These are phyloP conservation scores for Bassia scoparia DNA, from an alignment of 148 eudicot species.

Conservation along the genomic window DNA sequence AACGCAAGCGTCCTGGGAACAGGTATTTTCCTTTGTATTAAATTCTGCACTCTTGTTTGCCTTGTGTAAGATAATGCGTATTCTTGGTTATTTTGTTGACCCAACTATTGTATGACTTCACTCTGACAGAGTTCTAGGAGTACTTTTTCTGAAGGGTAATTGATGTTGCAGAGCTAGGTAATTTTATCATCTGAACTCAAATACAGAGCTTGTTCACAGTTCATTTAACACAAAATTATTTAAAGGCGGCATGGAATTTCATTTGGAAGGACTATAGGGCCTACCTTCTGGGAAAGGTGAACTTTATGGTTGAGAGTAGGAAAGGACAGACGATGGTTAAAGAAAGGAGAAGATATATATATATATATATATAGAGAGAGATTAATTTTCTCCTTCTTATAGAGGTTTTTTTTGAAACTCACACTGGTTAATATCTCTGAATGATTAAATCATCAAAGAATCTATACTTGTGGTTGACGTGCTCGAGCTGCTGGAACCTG, in stretches of 20 bases:
- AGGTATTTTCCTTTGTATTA: slow-evolving; percentile 36
- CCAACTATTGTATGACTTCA: slow-evolving; percentile 20
- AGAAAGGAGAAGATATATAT: not conserved
- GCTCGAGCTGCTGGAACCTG: not conserved
- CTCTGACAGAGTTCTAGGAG: slow-evolving; percentile 22
- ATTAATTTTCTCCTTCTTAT: not conserved
- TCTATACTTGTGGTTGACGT: slow-evolving; percentile 2
- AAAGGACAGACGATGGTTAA: not conserved
- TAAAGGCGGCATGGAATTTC: not conserved
- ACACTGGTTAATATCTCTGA: not conserved
- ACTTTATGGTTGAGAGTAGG: slow-evolving; percentile 9
- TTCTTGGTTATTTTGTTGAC: slow-evolving; percentile 15
- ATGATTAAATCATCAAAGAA: not conserved
- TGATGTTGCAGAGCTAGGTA: slow-evolving; percentile 29
- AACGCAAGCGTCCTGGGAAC: slow-evolving; percentile 54
- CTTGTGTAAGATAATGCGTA: not conserved
- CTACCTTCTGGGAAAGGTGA: not conserved
- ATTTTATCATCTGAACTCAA: slow-evolving; percentile 13
- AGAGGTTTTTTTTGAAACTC: not conserved
- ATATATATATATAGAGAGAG: not conserved
- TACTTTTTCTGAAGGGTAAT: slow-evolving; percentile 24
- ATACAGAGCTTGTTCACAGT: slow-evolving; percentile 8
- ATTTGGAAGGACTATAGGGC: slow-evolving; percentile 1
- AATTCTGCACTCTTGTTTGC: slow-evolving; percentile 1
- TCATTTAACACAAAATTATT: not conserved